Evolutionary conservation across 179 eudicot genomes (phyloP).

Genomic region (Dionaea muscipula): DNA sequence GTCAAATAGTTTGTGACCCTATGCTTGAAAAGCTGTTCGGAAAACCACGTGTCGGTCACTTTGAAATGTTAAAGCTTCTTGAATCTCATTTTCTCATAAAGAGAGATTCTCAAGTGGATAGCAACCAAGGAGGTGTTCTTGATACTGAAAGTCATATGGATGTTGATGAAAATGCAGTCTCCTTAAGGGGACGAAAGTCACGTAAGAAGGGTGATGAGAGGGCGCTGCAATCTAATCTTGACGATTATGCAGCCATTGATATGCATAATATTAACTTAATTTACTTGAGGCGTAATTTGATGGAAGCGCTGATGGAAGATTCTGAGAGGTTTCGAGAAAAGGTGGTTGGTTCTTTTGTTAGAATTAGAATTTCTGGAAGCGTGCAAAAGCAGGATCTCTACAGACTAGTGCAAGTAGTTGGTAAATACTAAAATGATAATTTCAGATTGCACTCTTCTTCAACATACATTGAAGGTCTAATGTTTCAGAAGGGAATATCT

Average conservation of each 20-base stretch:
- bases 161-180: conserved; percentile 42
- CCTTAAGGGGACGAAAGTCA: conserved; percentile 41
- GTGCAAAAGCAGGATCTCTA: conserved; percentile 76
- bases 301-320: conserved; percentile 78
- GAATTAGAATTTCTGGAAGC: conserved; percentile 81
- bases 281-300: conserved; percentile 63
- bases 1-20: conserved; percentile 88
- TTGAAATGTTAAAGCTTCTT: conserved; percentile 96
- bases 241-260: conserved; percentile 96
- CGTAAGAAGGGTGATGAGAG: conserved; percentile 53
- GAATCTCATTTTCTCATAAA: conserved; percentile 76
- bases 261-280: conserved; percentile 77
- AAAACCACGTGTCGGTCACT: conserved; percentile 90
- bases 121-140: conserved; percentile 63
- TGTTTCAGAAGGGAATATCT: conserved; percentile 11
- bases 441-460: neutral
- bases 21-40: conserved; percentile 77
- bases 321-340: conserved; percentile 51
- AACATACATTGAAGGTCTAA: neutral
- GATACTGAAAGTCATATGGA: conserved; percentile 53
- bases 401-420: conserved; percentile 90
- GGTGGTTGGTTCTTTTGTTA: conserved; percentile 77
- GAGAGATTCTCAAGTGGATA: conserved; percentile 63
- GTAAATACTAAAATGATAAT: conserved; percentile 29
- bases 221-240: conserved; percentile 69